Conservation (phyloP, 1,284 basidiomycete species). For the Wolfiporia cocos region DNA sequence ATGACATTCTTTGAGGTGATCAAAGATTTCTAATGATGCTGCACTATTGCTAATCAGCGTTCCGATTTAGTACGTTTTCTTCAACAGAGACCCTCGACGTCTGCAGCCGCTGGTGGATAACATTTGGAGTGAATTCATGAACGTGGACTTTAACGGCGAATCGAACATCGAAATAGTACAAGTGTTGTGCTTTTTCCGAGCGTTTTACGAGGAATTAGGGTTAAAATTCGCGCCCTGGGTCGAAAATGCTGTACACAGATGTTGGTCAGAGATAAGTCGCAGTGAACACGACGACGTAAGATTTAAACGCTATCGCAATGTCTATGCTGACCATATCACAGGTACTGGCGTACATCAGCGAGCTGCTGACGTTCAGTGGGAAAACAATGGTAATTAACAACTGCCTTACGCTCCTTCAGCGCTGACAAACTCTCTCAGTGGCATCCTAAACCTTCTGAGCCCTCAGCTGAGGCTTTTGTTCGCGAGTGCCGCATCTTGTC, state of each 20-base stretch:
- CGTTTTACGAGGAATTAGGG: slow-evolving; percentile 66
- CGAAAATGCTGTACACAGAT: slow-evolving; percentile 58
- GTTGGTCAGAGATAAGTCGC: slow-evolving; percentile 60
- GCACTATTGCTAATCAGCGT: slow-evolving; percentile 4
- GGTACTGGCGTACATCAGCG: slow-evolving; percentile 70
- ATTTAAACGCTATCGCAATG: slow-evolving; percentile 4
- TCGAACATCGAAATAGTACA: slow-evolving; percentile 70
- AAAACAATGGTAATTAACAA: slow-evolving; percentile 56
- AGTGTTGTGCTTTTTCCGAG: slow-evolving; percentile 52
- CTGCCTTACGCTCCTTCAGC: background rate
- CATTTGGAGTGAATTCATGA: slow-evolving; percentile 54
- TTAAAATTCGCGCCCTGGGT: slow-evolving; percentile 80
- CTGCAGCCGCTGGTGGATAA: slow-evolving; percentile 77
- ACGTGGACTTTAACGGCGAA: slow-evolving; percentile 69
- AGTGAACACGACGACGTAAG: slow-evolving; percentile 78
- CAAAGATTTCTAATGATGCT: background rate
- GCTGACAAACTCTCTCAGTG: slow-evolving; percentile 35
- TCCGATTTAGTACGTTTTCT: slow-evolving; percentile 58
- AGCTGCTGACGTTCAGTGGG: slow-evolving; percentile 67
- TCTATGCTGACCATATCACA: slow-evolving; percentile 16
- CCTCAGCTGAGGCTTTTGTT: slow-evolving; percentile 65
- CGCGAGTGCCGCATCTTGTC: slow-evolving; percentile 59
- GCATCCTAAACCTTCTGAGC: slow-evolving; percentile 63
- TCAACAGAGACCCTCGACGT: slow-evolving; percentile 80
- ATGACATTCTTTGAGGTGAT: slow-evolving; percentile 62